These are phyloP conservation scores for Aspergillus latus DNA, from an alignment of 2,329 filamentous ascomycete genomes.

Conservation along the genomic window DNA sequence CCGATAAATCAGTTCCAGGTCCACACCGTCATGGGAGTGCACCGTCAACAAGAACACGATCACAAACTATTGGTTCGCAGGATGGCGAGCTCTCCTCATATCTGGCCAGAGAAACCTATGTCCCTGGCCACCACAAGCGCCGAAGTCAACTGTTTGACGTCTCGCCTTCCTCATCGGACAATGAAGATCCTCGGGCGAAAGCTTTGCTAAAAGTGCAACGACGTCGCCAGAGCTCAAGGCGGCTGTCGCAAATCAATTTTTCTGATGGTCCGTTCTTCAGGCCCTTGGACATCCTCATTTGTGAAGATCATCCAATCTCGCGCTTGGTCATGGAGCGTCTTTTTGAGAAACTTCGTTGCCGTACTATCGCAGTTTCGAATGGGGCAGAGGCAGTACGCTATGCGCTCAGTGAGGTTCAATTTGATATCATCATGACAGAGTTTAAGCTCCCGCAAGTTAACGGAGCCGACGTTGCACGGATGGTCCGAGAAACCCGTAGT, in stretches of 20 bases:
- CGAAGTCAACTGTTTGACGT: constrained; percentile 94
- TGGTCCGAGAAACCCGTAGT: constrained; percentile 97
- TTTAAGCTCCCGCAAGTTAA: constrained; percentile 94
- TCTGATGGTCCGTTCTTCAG: constrained; percentile 83
- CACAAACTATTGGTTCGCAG: constrained; percentile 90
- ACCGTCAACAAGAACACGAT: constrained; percentile 71
- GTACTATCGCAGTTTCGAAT: constrained; percentile 86
- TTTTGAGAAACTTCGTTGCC: constrained; percentile 89
- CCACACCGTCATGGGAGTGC: constrained; percentile 62
- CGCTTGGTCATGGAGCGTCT: constrained; percentile 98
- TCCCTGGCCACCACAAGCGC: constrained; percentile 76
- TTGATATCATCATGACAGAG: constrained; percentile 98
- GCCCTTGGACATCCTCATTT: constrained; percentile 90
- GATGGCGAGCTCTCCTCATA: constrained; percentile 66
- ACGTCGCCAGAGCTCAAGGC: constrained; percentile 89
- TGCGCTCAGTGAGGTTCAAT: constrained; percentile 95
- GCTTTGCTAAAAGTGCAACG: constrained; percentile 88
- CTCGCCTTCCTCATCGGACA: constrained; percentile 96
- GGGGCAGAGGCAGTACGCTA: constrained; percentile 90
- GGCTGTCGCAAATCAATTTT: constrained; percentile 86
- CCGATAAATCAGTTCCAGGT: constrained; percentile 62
- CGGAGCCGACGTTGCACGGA: constrained; percentile 90
- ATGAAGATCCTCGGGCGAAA: constrained; percentile 89
- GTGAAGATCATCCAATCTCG: constrained; percentile 95
- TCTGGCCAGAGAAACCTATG: constrained; percentile 62